Evolutionary conservation across 2,329 filamentous ascomycete species (phyloP).

Genomic region (Thelonectria blattea): DNA sequence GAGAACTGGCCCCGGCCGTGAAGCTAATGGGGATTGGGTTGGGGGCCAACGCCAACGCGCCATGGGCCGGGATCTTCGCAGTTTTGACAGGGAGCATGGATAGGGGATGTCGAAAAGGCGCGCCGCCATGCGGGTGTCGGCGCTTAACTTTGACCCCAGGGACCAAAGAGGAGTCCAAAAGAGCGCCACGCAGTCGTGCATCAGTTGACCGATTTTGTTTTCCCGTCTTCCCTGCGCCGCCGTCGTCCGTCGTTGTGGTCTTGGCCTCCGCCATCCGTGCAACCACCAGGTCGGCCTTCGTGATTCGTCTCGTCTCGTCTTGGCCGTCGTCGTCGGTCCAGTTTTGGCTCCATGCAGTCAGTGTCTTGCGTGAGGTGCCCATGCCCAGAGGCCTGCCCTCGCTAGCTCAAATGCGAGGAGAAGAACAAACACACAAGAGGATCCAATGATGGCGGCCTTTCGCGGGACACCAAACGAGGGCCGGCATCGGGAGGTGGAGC

Average conservation of each 20-base stretch:
- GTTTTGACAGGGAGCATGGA: slow-evolving; percentile 7
- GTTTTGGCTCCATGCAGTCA: background rate
- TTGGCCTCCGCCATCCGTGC: background rate
- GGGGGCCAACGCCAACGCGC: background rate
- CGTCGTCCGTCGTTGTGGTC: background rate
- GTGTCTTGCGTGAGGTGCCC: background rate
- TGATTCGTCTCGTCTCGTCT: background rate
- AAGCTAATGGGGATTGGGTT: background rate
- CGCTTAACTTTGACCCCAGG: slow-evolving; percentile 23
- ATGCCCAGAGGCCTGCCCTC: background rate
- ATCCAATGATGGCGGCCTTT: background rate
- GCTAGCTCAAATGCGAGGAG: background rate
- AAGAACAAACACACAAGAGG: background rate
- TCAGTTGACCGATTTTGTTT: slow-evolving; percentile 13
- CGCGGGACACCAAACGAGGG: background rate
- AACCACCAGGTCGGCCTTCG: background rate
- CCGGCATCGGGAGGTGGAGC: background rate
- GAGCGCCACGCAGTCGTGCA: slow-evolving; percentile 11
- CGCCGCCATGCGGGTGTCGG: slow-evolving; percentile 26
- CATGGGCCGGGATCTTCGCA: slow-evolving; percentile 13
- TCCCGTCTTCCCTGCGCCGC: slow-evolving; percentile 1
- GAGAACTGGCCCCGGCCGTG: background rate
- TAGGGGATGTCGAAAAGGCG: slow-evolving; percentile 12
- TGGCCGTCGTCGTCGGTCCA: background rate
- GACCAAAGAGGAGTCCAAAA: background rate